Evolutionary conservation across 768 basidiomycete species (phyloP).

Genomic region (Gymnopilus junonius): DNA sequence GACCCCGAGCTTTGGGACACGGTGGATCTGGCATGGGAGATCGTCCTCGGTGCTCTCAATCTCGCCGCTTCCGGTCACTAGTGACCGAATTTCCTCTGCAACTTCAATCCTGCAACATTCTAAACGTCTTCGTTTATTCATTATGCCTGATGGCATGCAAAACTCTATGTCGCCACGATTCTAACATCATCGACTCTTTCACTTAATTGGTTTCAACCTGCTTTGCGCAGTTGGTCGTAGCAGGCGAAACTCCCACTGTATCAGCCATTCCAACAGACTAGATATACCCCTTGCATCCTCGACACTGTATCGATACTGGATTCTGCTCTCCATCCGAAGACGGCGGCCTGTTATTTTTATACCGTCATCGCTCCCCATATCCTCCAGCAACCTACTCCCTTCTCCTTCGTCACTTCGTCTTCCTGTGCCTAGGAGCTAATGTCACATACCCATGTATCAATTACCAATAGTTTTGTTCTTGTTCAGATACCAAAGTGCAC

Average conservation of each 20-base stretch:
- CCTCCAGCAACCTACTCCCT: background rate
- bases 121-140: background rate
- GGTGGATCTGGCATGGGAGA: conserved; percentile 81
- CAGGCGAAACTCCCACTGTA: conserved; percentile 17
- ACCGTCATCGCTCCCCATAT: conserved; percentile 10
- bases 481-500: background rate
- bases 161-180: conserved; percentile 7
- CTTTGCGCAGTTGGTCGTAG: conserved; percentile 17
- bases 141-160: conserved; percentile 1
- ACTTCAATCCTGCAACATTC: background rate
- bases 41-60: conserved; percentile 62
- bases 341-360: conserved; percentile 5
- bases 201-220: conserved; percentile 8
- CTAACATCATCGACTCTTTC: background rate
- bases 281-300: conserved; percentile 18
- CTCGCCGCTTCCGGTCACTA: conserved; percentile 45
- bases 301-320: conserved; percentile 19
- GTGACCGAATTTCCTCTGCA: background rate
- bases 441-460: conserved; percentile 25
- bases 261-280: conserved; percentile 15
- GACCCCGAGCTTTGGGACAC: conserved; percentile 79
- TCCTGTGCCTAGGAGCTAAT: conserved; percentile 12
- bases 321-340: background rate
- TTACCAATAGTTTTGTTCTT: conserved; percentile 4
- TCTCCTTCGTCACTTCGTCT: background rate